These are phyloP conservation scores for Eucalyptus pauciflora DNA, from an alignment of 345 rosid species.

Conservation along the genomic window DNA sequence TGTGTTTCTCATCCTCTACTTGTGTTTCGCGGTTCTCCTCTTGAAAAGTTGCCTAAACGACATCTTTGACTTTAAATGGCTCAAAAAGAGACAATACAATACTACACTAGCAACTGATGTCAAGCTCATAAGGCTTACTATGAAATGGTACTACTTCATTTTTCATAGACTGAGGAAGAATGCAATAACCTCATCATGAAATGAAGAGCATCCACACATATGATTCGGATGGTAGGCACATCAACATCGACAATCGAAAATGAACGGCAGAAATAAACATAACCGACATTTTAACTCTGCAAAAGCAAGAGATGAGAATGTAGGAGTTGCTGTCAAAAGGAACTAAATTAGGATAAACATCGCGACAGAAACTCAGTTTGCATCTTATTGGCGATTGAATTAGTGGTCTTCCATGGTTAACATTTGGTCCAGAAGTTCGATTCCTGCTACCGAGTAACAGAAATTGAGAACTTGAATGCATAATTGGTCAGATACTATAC, in stretches of 20 bases:
- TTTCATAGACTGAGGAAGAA: neutral
- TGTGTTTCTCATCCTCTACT: neutral
- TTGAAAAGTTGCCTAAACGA: too few species aligned
- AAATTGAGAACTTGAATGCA: neutral
- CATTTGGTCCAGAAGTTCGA: too few species aligned
- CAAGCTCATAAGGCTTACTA: neutral
- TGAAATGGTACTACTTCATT: neutral
- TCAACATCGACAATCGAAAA: neutral
- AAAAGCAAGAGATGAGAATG: neutral
- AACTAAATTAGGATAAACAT: neutral
- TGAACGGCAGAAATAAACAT: neutral
- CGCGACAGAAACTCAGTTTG: too few species aligned
- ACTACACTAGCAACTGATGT: neutral
- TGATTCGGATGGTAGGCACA: neutral
- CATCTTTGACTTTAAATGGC: neutral
- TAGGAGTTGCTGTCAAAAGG: neutral
- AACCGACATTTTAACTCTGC: neutral
- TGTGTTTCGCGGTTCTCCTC: neutral
- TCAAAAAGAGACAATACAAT: neutral
- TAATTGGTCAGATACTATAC: too few species aligned
- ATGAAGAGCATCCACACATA: neutral
- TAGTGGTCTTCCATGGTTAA: too few species aligned
- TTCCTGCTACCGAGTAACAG: too few species aligned
- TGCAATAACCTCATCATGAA: neutral
- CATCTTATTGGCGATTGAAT: too few species aligned